A percentile compares a stretch with the other conserved stretches of the same genome.
These are phyloP conservation scores for Kwoniella shivajii DNA, from an alignment of 1,284 basidiomycete genomes.

Conservation along the genomic window DNA sequence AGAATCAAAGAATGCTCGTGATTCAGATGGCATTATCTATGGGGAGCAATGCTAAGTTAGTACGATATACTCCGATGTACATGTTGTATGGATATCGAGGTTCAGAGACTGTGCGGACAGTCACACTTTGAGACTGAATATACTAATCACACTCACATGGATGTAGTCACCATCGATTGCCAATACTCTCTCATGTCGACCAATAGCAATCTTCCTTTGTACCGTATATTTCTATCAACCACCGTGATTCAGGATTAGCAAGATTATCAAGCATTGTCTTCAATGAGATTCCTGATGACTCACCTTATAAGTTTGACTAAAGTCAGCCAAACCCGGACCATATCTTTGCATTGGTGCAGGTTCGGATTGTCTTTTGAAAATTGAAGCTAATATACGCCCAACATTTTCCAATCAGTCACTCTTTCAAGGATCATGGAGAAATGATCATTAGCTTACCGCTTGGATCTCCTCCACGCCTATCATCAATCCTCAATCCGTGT, in stretches of 20 bases:
- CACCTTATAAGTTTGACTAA: slow-evolving; percentile 73
- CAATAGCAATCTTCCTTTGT: slow-evolving; percentile 91
- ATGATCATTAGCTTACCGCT: slow-evolving; percentile 69
- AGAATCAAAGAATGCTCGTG: slow-evolving; percentile 80
- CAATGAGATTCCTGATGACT: slow-evolving; percentile 19
- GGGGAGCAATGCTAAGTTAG: too few species aligned
- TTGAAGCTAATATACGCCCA: slow-evolving; percentile 66
- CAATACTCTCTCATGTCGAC: slow-evolving; percentile 84
- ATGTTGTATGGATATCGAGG: neutral
- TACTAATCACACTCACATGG: slow-evolving; percentile 64
- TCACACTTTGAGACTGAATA: neutral
- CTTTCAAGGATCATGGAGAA: neutral
- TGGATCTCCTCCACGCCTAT: slow-evolving; percentile 68
- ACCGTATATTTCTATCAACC: slow-evolving; percentile 77
- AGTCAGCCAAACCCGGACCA: slow-evolving; percentile 63
- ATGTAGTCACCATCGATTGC: slow-evolving; percentile 96
- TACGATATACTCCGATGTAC: too few species aligned
- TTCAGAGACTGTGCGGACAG: neutral
- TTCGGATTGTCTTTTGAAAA: slow-evolving; percentile 82
- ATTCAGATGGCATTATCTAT: slow-evolving; percentile 85
- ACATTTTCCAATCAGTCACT: neutral
- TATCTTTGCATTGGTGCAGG: slow-evolving; percentile 60
- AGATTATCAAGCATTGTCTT: neutral
- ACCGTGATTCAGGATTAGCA: neutral
- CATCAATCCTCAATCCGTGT: slow-evolving; percentile 59